Evolutionary conservation across 768 basidiomycete genomes (phyloP).

Genomic region (Mrakia frigida): DNA sequence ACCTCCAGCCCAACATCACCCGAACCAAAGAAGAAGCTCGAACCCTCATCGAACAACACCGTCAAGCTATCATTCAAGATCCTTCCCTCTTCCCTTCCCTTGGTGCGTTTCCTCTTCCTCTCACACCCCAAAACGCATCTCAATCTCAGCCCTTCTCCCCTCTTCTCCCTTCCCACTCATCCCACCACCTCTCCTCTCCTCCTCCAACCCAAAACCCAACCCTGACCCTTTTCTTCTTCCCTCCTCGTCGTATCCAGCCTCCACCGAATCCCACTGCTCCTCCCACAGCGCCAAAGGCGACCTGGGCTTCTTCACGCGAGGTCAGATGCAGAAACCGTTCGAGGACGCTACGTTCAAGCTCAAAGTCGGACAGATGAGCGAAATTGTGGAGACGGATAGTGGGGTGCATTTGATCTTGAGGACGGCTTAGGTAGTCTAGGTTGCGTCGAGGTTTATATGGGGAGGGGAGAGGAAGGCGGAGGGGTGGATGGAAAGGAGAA

Average conservation of each 20-base stretch:
- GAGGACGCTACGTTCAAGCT: conserved; percentile 79
- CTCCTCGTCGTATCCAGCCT: conserved; percentile 47
- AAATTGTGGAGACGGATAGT: conserved; percentile 72
- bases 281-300: conserved; percentile 78
- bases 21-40: conserved; percentile 32
- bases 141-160: neutral
- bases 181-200: neutral
- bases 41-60: conserved; percentile 11
- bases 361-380: conserved; percentile 69
- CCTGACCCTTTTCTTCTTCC: conserved; percentile 48
- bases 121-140: neutral
- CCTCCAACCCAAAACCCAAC: too few relatives aligned
- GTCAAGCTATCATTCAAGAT: conserved; percentile 9
- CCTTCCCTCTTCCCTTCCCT: conserved; percentile 24
- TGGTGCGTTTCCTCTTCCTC: conserved; percentile 2
- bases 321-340: conserved; percentile 96
- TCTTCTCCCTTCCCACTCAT: neutral
- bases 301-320: conserved; percentile 74
- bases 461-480: too few relatives aligned
- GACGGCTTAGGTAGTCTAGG: conserved; percentile 53
- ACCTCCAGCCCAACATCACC: conserved; percentile 30
- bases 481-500: too few relatives aligned
- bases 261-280: conserved; percentile 77
- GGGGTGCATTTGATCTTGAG: conserved; percentile 91
- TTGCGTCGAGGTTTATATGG: too few relatives aligned